Evolutionary conservation across 768 basidiomycete genomes (phyloP), one percentile per base, ranked within the genome.

Genomic region (Termitomyces sp.): DNA sequence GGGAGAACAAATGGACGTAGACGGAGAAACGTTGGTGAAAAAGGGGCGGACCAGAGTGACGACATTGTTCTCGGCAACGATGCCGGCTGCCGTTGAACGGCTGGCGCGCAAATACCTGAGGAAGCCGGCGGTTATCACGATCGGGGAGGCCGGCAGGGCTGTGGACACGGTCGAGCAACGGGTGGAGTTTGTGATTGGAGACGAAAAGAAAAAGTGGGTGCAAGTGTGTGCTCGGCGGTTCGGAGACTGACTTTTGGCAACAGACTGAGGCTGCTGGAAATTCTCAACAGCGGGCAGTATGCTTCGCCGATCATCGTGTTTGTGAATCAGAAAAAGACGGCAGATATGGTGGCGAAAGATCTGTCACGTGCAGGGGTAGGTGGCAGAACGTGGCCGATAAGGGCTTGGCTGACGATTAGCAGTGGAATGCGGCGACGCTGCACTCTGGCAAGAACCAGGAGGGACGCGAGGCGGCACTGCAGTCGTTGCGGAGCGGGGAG

Each of bases 311-410:
- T 99, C 64, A 99, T 99, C 61, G 91, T 94, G 20, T 99, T 98
- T 74, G 95, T 98, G 77, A 98, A 98, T 71, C 95, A 98, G 73
- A 99, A 99, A 80, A 97, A 98, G 80, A 96, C 94, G 13, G 96
- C 95, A 51, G 97, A 99, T 69, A 92, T 94, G 87, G 93, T 99
- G 34, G 89, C 93, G 39, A 95, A 95, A 70, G 95, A 98, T 67
- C 77, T 99, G 2, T 86, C 87, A 49, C 90, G 94, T 53, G 92
- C 87, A 41, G 90, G 92, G 22, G 90, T 95, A 70, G 42, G 90
- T 82, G 24, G 41, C 22, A 34, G 16, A 18, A 37, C n/a, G 22
- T 12, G 56, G 59, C n/a, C n/a, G n/a, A n/a, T 4, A 24, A n/a
- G n/a, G 41, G 22, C 20, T 43, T 32, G 43, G 46, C 55, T 63